These are phyloP conservation scores for Fusarium tjaetaba DNA, from an alignment of 2,329 filamentous ascomycete species.

Conservation along the genomic window DNA sequence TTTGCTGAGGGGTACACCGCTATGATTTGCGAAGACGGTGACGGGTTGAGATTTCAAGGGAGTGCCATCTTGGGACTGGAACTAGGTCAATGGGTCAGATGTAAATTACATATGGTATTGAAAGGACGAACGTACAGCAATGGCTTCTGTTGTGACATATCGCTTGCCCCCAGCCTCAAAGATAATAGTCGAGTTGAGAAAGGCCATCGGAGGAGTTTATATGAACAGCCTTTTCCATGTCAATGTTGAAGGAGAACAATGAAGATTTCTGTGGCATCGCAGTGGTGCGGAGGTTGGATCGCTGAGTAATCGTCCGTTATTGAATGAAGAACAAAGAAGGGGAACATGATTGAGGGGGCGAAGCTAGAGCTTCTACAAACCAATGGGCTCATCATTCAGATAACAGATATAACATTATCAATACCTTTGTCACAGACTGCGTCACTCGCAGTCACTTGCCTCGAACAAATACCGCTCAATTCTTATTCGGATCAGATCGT, in stretches of 20 bases:
- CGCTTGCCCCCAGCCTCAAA: background rate
- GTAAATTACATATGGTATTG: rapidly evolving
- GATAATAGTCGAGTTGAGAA: no score
- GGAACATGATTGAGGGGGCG: rapidly evolving
- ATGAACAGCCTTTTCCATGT: rapidly evolving
- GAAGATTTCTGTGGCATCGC: rapidly evolving
- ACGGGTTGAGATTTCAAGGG: rapidly evolving
- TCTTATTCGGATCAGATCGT: background rate
- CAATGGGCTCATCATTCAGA: rapidly evolving
- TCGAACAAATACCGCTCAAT: background rate
- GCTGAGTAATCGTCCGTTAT: rapidly evolving
- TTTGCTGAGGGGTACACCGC: rapidly evolving
- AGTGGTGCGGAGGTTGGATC: background rate
- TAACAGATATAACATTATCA: rapidly evolving
- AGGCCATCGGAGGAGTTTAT: background rate
- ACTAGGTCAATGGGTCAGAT: background rate
- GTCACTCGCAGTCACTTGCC: rapidly evolving
- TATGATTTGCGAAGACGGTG: rapidly evolving
- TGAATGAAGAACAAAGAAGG: background rate
- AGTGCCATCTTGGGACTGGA: rapidly evolving
- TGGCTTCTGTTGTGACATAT: no score
- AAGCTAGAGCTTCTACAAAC: background rate
- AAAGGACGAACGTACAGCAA: background rate
- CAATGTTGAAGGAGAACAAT: background rate
- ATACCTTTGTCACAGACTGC: rapidly evolving